Base-by-base conservation (phyloP, 257 asterid species). In the Lycium ferocissimum region DNA sequence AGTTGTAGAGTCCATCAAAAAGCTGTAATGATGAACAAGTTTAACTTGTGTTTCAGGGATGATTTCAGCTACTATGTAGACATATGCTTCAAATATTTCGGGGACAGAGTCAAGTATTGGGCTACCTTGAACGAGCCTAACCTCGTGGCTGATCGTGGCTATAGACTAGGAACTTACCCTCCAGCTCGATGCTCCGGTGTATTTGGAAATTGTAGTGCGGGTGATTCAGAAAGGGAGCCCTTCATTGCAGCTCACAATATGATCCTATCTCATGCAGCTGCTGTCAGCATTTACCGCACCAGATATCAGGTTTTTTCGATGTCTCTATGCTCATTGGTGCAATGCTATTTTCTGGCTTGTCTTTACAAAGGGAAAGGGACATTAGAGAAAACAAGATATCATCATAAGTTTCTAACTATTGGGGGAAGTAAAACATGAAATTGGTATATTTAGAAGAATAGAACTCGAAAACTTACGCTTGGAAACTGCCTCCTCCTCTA, bases 41-140 rank as follows among this genome's bases (percentile, higher is more conserved):
- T 26, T 56, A 56, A 35, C 82, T 69, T 17, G 53, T 11, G 67
- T 59, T 85, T 26, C 92, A 94, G 97, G 93, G 91, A 90, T 3
- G 97, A 94, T 83, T 93, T 93, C 54, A 85, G 84, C 80, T 85
- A 91, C 58, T 91, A 86, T 20, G 98, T 94, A 56, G 89, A 91
- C 22, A 37, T 88, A 38, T 94, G 98, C 76, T 94, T 93, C 89
- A 88, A 86, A 79, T 76, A 78, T 56, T 92, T 94, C 65, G 97
- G 95, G 26, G 92, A 90, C 71, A 83, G 95, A 53, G 97, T 94
- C 75, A 94, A 91, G 73, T 83, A 88, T 38, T 94, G 98, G 98
- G 88, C 83, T 22, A 93, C 97, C 72, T 61, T 93, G 75, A 94
- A 92, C 65, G 98, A 94, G 85, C 97, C 98, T 1, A 92, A 92